phyloP scores from a whole-genome alignment of 1,284 basidiomycete species.

The Pyrrhoderma noxium region DNA sequence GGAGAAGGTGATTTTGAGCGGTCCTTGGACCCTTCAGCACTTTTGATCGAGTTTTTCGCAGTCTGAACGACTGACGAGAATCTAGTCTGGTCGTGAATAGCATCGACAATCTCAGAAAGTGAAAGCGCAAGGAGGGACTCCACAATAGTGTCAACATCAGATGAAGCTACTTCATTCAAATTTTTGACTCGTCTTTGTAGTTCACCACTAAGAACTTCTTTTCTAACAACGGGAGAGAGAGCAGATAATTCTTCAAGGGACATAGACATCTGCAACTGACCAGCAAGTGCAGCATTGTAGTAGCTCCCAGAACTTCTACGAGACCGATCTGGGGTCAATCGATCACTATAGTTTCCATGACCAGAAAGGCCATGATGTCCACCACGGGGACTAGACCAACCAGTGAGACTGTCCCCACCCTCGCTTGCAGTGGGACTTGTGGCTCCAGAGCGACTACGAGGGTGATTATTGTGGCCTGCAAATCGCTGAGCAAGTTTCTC shows the following conservation, averaged over 20 bases:
- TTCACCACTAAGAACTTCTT: slow-evolving; percentile 77
- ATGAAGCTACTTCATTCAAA: slow-evolving; percentile 40
- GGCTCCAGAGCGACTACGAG: slow-evolving; percentile 67
- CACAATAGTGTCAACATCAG: slow-evolving; percentile 60
- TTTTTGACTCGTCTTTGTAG: slow-evolving; percentile 65
- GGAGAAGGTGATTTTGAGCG: slow-evolving; percentile 34
- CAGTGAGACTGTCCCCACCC: slow-evolving; percentile 62
- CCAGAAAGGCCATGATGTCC: slow-evolving; percentile 27
- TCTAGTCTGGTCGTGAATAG: slow-evolving; percentile 61
- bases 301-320: slow-evolving; percentile 77
- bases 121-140: slow-evolving; percentile 60
- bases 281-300: slow-evolving; percentile 70
- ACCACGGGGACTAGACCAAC: slow-evolving; percentile 66
- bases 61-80: slow-evolving; percentile 55
- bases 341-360: slow-evolving; percentile 29
- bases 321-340: slow-evolving; percentile 61
- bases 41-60: slow-evolving; percentile 33
- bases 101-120: slow-evolving; percentile 67
- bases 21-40: slow-evolving; percentile 34
- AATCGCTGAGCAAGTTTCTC: slow-evolving; percentile 82
- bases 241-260: slow-evolving; percentile 74
- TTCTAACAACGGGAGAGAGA: slow-evolving; percentile 75
- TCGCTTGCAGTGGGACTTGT: slow-evolving; percentile 77
- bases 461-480: slow-evolving; percentile 55
- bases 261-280: slow-evolving; percentile 72